Conservation (phyloP, 495 filamentous ascomycete genomes). For the Chaetomium fimeti region DNA sequence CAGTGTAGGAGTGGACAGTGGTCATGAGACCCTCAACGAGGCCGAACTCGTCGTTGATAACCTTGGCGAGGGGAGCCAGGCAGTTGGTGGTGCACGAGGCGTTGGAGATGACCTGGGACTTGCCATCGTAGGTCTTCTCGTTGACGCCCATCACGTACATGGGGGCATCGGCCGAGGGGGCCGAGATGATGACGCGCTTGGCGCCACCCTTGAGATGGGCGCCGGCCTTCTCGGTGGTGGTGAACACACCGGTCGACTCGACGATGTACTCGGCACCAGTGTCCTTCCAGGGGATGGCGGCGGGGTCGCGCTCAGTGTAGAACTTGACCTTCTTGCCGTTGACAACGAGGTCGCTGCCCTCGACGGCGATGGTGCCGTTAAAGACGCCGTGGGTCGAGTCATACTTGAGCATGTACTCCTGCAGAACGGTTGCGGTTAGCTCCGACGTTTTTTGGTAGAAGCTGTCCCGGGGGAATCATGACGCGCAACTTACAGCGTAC, state of each 20-base stretch:
- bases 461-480: background rate
- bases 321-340: conserved; percentile 97
- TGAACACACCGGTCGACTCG: conserved; percentile 99
- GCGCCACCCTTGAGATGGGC: conserved; percentile 97
- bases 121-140: conserved; percentile 83
- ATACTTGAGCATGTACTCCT: conserved; percentile 99
- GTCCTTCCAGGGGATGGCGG: conserved; percentile 85
- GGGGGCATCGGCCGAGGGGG: conserved; percentile 95
- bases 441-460: background rate
- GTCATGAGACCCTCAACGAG: conserved; percentile 99
- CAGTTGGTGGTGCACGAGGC: conserved; percentile 99
- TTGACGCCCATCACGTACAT: conserved; percentile 99
- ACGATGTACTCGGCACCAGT: conserved; percentile 93
- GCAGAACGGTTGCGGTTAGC: conserved; percentile 15
- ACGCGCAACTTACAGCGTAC: conserved; percentile 78
- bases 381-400: conserved; percentile 95
- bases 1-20: conserved; percentile 99
- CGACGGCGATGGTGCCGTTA: conserved; percentile 81
- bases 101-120: conserved; percentile 93
- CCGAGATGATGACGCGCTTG: conserved; percentile 99
- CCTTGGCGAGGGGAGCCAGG: conserved; percentile 97
- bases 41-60: conserved; percentile 94
- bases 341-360: conserved; percentile 74
- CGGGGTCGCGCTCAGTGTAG: conserved; percentile 89
- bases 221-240: conserved; percentile 91